Evolutionary conservation across 306 rosid species (phyloP).

Genomic region (Glycine tomentella): DNA sequence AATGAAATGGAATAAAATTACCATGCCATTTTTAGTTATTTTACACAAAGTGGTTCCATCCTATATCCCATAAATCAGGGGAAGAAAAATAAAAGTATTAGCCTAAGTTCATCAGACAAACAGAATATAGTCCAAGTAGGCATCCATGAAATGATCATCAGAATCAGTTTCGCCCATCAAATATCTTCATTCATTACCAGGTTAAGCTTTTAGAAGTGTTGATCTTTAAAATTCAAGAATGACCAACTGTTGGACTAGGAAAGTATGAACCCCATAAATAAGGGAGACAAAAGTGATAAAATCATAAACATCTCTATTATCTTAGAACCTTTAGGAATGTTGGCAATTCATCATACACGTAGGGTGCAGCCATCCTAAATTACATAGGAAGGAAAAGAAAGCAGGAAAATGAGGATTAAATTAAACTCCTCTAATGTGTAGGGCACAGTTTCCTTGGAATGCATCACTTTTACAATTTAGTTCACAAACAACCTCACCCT

Average conservation of each 20-base stretch:
- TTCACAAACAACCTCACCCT: conserved; percentile 1
- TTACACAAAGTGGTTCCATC: background rate
- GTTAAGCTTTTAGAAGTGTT: conserved; percentile 20
- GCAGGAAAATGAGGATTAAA: conserved; percentile 16
- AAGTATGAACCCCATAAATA: conserved; percentile 22
- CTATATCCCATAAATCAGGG: background rate
- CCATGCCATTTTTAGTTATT: background rate
- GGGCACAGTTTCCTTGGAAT: background rate
- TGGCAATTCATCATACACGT: conserved; percentile 17
- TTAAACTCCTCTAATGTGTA: background rate
- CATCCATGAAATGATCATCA: conserved; percentile 26
- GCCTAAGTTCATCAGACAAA: background rate
- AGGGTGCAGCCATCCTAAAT: conserved; percentile 24
- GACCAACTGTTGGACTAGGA: background rate
- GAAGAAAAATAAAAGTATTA: background rate
- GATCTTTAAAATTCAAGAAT: conserved; percentile 6
- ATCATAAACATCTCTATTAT: background rate
- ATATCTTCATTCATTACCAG: background rate
- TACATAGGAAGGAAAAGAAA: conserved; percentile 11
- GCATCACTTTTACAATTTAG: background rate
- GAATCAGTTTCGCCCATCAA: conserved; percentile 12
- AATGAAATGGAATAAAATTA: background rate
- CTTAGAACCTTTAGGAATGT: background rate
- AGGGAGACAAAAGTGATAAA: background rate
- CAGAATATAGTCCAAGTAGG: background rate